Conservation (phyloP, 2,329 filamentous ascomycete genomes). For the Dactylellina sp. region DNA sequence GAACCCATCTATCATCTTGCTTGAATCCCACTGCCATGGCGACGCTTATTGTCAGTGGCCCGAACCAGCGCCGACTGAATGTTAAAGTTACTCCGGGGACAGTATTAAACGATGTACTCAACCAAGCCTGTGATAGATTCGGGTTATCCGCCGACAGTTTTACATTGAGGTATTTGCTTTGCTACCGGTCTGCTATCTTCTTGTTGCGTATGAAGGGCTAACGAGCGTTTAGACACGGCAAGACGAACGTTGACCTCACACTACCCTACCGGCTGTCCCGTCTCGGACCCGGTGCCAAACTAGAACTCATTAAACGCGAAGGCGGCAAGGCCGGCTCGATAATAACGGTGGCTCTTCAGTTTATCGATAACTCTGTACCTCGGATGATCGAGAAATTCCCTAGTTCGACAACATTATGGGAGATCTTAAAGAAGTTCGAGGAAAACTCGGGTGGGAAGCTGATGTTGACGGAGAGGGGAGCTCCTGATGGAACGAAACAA, state of each 20-base stretch:
- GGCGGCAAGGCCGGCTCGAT: slow-evolving; percentile 82
- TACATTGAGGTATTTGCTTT: slow-evolving; percentile 47
- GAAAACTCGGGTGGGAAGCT: slow-evolving; percentile 73
- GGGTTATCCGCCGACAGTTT: slow-evolving; percentile 78
- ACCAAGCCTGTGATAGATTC: slow-evolving; percentile 88
- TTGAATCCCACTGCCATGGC: slow-evolving; percentile 22
- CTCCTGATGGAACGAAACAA: slow-evolving; percentile 69
- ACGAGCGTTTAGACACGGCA: slow-evolving; percentile 73
- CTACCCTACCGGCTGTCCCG: slow-evolving; percentile 85
- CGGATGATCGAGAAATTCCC: slow-evolving; percentile 86
- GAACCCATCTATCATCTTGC: not conserved
- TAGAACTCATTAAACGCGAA: slow-evolving; percentile 77
- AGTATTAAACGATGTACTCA: slow-evolving; percentile 83
- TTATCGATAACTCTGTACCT: slow-evolving; percentile 71
- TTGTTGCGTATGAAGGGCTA: not conserved
- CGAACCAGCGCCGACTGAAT: slow-evolving; percentile 77
- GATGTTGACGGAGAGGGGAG: slow-evolving; percentile 81
- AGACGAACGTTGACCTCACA: slow-evolving; percentile 86
- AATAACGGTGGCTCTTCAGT: slow-evolving; percentile 85
- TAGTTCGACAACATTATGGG: slow-evolving; percentile 88
- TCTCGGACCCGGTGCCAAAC: slow-evolving; percentile 84
- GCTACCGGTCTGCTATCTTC: not conserved
- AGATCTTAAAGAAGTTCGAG: slow-evolving; percentile 89
- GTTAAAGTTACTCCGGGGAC: slow-evolving; percentile 86
- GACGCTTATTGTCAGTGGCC: slow-evolving; percentile 49